Base-by-base conservation (phyloP, 2,329 filamentous ascomycete species). In the Phaeosphaeriaceae sp. region DNA sequence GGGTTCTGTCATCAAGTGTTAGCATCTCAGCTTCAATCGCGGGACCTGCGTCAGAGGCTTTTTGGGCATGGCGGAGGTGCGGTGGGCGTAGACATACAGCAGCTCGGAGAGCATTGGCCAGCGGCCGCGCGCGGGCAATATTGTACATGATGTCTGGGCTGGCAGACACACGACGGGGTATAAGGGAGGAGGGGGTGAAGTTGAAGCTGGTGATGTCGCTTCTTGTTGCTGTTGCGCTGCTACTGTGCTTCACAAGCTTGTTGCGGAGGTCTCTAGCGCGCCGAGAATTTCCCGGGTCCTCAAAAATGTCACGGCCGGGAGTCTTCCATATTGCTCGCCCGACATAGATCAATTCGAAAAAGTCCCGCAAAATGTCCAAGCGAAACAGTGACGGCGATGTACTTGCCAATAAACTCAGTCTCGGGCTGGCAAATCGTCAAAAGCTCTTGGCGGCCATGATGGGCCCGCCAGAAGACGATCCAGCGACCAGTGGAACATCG, bases 41-140 rank as follows among this genome's bases (percentile, higher is more conserved):
- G 58, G 66, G 67, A 66, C 54, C 61, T 65, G 70, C 68, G 68
- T 71, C 66, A 73, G 69, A 76, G 73, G 66, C 70, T 73, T 68
- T 61, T 53, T 59, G 54, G 61, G 59, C 61, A 64, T 53, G 21
- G 58, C 59, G 58, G 54, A 56, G 58, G 55, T 59, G 52, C 42
- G 54, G 49, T 40, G 50, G 51, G 52, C 19, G 43, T 2, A 15
- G 13, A 81, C 85, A 79, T 82, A 94, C 93, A 85, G 89, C 90
- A 79, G 90, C 88, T 81, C 89, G 89, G 80, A 96, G 81, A 81
- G 91, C 91, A 82, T 91, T 89, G 79, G 91, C 88, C 83, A 94
- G 84, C 79, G 91, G 90, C 81, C 91, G 88, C 68, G 70, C 72
- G 83, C 93, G 90, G 79, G 90, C 90, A 79, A 97, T 83, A 82